Base-by-base conservation (phyloP, 1,139 yeast species). In the Taphrina deformans region DNA sequence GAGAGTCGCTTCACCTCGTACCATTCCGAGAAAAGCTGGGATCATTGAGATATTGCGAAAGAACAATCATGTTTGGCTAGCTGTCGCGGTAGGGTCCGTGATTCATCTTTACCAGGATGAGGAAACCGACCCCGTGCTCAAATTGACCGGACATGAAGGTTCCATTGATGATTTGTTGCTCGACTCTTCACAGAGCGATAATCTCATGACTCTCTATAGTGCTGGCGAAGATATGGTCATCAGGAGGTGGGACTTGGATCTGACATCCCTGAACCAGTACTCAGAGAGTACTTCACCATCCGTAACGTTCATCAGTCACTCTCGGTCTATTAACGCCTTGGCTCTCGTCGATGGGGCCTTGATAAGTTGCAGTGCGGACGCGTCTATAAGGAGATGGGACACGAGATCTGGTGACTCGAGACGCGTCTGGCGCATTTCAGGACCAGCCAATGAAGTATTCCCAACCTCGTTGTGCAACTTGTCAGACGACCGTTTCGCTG, bases 211-310 rank as follows among this genome's bases (percentile, higher is more conserved):
- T n/a, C 27, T 51, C 1, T 53, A 53, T 26, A 38, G 48, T 24
- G 58, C 35, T n/a, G 48, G 58, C 33, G 48, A 40, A 3, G 58
- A 53, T 24, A 40, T 24, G 48, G 48, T 53, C 12, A 53, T 53
- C 6, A 31, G 58, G 6, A 53, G 38, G 35, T 53, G 58, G 58
- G 45, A 7, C 18, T 18, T 53, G 23, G 5, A 26, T 35, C 27
- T 40, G 27, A n/a, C 14, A 7, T 29, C 12, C n/a, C n/a, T n/a
- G 2, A 16, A 16, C 23, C n/a, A 51, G 27, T 7, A 29, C 6
- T 16, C 24, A 10, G 27, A 31, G 27, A 21, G 14, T 9, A 31
- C 29, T 3, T 10, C n/a, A 10, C 55, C 55, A 2, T 7, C 27
- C 12, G 27, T 31, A 2, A 31, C 38, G 16, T 53, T 53, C 23